phyloP scores from a whole-genome alignment of 2,329 filamentous ascomycete species.

The Trichoderma sp. region DNA sequence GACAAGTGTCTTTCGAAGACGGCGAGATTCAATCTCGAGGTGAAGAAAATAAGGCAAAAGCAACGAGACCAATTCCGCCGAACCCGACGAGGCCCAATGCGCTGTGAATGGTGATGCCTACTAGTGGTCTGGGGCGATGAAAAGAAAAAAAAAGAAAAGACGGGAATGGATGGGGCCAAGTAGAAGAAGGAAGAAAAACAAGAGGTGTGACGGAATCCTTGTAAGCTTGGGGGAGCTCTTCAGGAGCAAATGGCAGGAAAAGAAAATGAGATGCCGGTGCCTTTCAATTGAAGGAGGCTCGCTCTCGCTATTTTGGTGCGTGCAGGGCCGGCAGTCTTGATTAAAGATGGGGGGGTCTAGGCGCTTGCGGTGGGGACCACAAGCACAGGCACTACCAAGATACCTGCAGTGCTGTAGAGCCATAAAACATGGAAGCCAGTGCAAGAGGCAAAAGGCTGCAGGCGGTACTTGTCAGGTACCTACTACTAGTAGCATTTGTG shows the following conservation, averaged over 20 bases:
- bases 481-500: too few relatives aligned
- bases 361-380: constrained; percentile 19
- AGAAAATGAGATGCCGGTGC: constrained; percentile 23
- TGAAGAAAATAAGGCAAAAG: neutral
- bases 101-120: neutral
- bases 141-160: neutral
- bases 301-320: constrained; percentile 21
- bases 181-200: constrained; percentile 19
- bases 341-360: constrained; percentile 14
- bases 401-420: neutral
- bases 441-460: neutral
- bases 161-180: constrained; percentile 6
- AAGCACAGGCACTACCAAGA: neutral
- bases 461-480: constrained; percentile 15
- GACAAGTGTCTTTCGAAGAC: neutral
- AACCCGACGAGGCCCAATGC: constrained; percentile 17
- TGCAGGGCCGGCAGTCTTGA: constrained; percentile 23
- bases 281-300: constrained; percentile 22
- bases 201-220: constrained; percentile 18
- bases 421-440: neutral
- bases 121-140: neutral
- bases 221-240: constrained; percentile 15
- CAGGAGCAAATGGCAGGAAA: constrained; percentile 17
- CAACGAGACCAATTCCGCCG: constrained; percentile 4
- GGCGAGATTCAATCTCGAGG: neutral